Base-by-base conservation (phyloP, 1,139 yeast species). In the Taiozyma sp. region DNA sequence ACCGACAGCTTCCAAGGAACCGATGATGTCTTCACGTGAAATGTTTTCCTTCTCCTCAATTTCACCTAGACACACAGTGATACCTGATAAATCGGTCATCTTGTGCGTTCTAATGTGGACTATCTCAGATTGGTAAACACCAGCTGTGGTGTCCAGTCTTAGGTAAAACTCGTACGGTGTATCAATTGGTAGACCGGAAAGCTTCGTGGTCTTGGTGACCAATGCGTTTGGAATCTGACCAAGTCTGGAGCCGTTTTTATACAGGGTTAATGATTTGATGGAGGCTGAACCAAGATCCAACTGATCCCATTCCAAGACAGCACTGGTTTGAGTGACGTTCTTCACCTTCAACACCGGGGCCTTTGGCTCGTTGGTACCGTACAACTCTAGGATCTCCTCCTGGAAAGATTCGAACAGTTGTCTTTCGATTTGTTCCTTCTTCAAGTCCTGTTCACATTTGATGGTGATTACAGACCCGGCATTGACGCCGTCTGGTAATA, bases 391-490 rank as follows among this genome's bases (percentile, higher is more conserved):
- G 51, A 93, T 90, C 58, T 84, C 85, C 43, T 84, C 83, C 68
- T 93, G 99, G 47, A 89, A 76, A 30, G 67, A 65, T 49, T 77
- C 76, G 64, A 93, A 93, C 49, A 74, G 72, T 46, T 70, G 67
- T 32, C 75, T 74, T 64, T 90, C 96, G 54, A 73, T 71, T 46
- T 69, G 61, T 66, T 93, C 97, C 46, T 84, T 79, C 46, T 76
- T 81, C n/a, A 75, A 63, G 65, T 92, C 96, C 57, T 89, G 85
- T 53, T 87, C 92, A 67, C 97, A 92, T 56, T 78, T 80, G 65
- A 93, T 84, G 62, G 86, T 87, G 48, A 93, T 90, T 50, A 93
- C 87, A n/a, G 97, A 88, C 7, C 99, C 99, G 1, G 99, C 96
- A 57, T 80, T 79, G 44, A 92, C 96, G 44, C 95, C 93, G 63